Base-by-base conservation (phyloP, 2,329 filamentous ascomycete genomes). In the Graphilbum fragrans region DNA sequence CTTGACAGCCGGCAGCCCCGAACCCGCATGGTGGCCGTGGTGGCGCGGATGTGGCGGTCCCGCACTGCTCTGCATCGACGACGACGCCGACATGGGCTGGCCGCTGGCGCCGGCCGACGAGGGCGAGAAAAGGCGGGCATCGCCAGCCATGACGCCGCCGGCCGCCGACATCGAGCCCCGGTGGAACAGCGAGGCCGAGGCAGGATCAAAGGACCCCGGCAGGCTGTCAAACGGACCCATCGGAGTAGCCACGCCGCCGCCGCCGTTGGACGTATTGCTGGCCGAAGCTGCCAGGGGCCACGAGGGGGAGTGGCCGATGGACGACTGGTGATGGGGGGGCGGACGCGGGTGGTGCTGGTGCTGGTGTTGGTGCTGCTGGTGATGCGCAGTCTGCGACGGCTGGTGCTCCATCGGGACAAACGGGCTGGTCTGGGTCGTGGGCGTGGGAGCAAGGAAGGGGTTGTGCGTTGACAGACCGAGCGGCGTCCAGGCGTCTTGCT, bases 161-260 rank as follows among this genome's bases (percentile, higher is more conserved):
- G 37, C 5, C 12, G 34, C 11, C 43, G 68, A 67, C 57, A 77
- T 64, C 27, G 53, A 44, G 21, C 67, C 53, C 39, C 50, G 56
- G 48, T 70, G 69, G 56, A 77, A 77, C 52, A 77, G 63, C 32
- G 18, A 11, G 8, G 65, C 55, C 50, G 65, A 59, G 52, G 65
- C 57, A 50, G 50, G 52, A 47, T 80, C 73, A 52, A 72, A 80
- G 19, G 75, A 72, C 36, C 66, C 56, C 32, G 71, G 62, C 27
- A 77, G 60, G 38, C 77, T 72, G 52, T 84, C 80, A 53, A 85
- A 83, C 41, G 77, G 67, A 46, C 77, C 78, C 46, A 86, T 76
- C 16, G 83, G 82, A 7, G 85, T 90, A 58, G 77, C 81, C 47
- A 84, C 75, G 40, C 77, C 82, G 21, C n/a, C n/a, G n/a, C n/a